A percentile compares a stretch with the other conserved stretches of the same genome.
phyloP scores from a whole-genome alignment of 2,329 filamentous ascomycete species.

The Teratosphaeria nubilosa region DNA sequence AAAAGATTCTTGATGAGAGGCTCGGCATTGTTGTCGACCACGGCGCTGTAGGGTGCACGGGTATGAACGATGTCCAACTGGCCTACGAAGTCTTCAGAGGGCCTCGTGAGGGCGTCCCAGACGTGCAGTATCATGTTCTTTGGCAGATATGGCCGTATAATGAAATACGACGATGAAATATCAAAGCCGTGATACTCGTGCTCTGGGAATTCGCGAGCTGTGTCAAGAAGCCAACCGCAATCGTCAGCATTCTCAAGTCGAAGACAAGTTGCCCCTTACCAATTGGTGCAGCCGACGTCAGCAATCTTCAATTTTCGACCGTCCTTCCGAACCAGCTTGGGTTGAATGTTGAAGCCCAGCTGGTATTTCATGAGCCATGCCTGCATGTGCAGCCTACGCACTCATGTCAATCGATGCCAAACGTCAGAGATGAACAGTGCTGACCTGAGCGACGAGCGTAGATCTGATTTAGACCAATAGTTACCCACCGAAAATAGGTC shows the following conservation, averaged over 20 bases:
- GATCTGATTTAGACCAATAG: neutral
- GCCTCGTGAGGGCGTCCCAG: constrained; percentile 6
- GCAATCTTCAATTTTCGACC: constrained; percentile 6
- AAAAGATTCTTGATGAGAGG: constrained; percentile 7
- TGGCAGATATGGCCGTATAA: constrained; percentile 1
- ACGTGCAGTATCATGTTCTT: constrained; percentile 5
- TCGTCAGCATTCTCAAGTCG: neutral
- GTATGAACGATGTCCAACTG: constrained; percentile 9
- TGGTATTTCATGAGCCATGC: constrained; percentile 9
- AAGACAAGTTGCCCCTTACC: constrained; percentile 6
- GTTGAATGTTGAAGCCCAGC: constrained; percentile 8
- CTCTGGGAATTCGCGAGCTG: neutral
- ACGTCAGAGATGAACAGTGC: neutral
- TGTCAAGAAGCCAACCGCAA: neutral
- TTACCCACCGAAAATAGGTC: neutral
- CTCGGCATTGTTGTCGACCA: constrained; percentile 8
- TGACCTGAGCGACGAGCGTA: neutral
- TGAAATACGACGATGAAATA: constrained; percentile 5
- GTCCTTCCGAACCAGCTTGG: constrained; percentile 2
- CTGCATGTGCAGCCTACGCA: constrained; percentile 6
- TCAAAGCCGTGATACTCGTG: constrained; percentile 7
- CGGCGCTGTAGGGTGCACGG: constrained; percentile 5
- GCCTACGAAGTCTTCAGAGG: constrained; percentile 2
- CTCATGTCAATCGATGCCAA: neutral
- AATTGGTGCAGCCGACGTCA: constrained; percentile 9